These are phyloP conservation scores for Rhizophlyctis rosea DNA, from an alignment of 192 early-diverging fungal species.

Conservation along the genomic window DNA sequence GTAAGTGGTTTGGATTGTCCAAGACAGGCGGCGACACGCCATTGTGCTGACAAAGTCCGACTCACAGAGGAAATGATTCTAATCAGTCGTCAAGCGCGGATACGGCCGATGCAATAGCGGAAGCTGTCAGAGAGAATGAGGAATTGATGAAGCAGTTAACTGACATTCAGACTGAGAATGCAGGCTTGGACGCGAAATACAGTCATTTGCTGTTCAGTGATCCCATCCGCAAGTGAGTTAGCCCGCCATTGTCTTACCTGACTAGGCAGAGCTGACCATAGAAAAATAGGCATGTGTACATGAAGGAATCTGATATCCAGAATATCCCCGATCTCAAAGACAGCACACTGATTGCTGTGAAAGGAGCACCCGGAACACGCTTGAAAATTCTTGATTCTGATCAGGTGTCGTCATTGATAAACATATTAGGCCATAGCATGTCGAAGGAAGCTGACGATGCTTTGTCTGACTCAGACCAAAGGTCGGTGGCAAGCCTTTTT, in stretches of 20 bases:
- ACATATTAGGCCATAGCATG: background rate
- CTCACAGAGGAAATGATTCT: background rate
- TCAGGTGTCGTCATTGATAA: constrained; percentile 11
- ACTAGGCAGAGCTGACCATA: background rate
- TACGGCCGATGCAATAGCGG: background rate
- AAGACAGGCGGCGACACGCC: too few relatives aligned
- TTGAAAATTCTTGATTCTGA: constrained; percentile 8
- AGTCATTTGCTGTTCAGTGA: constrained; percentile 11
- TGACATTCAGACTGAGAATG: background rate
- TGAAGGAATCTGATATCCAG: constrained; percentile 8
- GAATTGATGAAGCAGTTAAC: constrained; percentile 14
- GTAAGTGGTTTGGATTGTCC: constrained; percentile 45
- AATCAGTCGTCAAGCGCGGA: background rate
- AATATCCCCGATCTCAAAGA: background rate
- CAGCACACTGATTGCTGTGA: constrained; percentile 14
- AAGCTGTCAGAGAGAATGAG: constrained; percentile 12
- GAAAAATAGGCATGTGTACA: constrained; percentile 11
- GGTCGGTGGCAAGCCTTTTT: constrained; percentile 12
- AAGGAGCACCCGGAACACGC: constrained; percentile 16
- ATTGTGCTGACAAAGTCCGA: too few relatives aligned
- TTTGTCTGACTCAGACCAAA: background rate
- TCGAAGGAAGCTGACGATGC: background rate
- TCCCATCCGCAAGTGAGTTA: constrained; percentile 2
- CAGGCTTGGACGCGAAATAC: constrained; percentile 6
- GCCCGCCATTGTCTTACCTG: background rate